Base-by-base conservation (phyloP, 192 early-diverging fungal species). In the Spizellomyces punctatus region DNA sequence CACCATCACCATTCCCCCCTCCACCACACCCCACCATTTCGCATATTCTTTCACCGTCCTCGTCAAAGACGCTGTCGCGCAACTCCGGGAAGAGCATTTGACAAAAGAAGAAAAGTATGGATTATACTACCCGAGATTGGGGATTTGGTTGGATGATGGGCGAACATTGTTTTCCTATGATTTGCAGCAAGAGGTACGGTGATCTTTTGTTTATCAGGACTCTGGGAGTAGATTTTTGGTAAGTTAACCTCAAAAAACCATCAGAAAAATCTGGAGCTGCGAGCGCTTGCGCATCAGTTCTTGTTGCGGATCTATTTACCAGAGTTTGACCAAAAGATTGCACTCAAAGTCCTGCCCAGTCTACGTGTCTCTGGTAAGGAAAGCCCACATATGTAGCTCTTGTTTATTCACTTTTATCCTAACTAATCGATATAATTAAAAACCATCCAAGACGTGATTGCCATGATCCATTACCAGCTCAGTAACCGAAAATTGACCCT, bases 381-480 rank as follows among this genome's bases (percentile, higher is more conserved):
- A 36, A 36, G 27, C 27, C 27, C 17, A 36, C 27, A 36, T 36
- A 36, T 3, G 27, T 3, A 36, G 0, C 27, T 36, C 27, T 17
- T 16, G 3, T 36, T 36, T 36, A 36, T 36, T 36, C 3, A 36
- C 27, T 3, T 41, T 16, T 27, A 21, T 27, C 14, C 10, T 12
- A 41, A 61, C 59, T 19, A 14, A 21, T 61, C 19, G 1, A 61
- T 2, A 36, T 36, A 36, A 36, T 36, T 36, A 3, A 36, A 36
- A 64, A 64, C 43, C 54, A 73, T 36, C 27, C 3, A 36, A 36
- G 77, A 78, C 67, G 67, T 78, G 42, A 59, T 78, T 42, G 46
- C 77, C n/a, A 78, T 78, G 67, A 74, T 78, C 9, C 46, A 65
- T n/a, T 78, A 69, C 44, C 77, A 78, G 55, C 62, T 78, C 41